Conservation (phyloP, 2,329 filamentous ascomycete genomes). For the Penicillium carneum region DNA sequence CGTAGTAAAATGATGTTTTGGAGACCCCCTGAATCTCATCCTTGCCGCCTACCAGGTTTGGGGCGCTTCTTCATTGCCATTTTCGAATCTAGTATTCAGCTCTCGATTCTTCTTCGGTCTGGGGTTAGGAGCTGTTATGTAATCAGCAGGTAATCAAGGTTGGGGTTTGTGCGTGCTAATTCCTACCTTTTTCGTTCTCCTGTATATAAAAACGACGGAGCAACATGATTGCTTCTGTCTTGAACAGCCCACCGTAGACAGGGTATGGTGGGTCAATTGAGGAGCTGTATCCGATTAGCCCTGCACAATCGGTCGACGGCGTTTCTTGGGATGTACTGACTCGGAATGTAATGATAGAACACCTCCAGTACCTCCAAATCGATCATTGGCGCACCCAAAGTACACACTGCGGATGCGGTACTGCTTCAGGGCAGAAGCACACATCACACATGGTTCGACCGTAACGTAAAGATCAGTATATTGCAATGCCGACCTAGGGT, state of each 20-base stretch:
- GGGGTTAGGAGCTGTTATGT: conserved; percentile 64
- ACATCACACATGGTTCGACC: conserved; percentile 99
- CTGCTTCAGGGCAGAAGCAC: conserved; percentile 88
- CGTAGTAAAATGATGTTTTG: background rate
- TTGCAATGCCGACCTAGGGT: conserved; percentile 72
- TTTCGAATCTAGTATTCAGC: conserved; percentile 65
- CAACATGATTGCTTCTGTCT: conserved; percentile 91
- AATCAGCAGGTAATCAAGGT: conserved; percentile 21
- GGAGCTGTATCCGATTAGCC: conserved; percentile 55
- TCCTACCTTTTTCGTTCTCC: conserved; percentile 85
- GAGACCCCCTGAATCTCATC: background rate
- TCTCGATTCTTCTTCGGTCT: conserved; percentile 70
- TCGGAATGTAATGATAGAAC: conserved; percentile 86
- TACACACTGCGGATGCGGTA: conserved; percentile 87
- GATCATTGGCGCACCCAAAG: conserved; percentile 94
- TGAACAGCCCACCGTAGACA: conserved; percentile 84
- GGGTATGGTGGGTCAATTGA: conserved; percentile 80
- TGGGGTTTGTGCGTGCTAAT: background rate
- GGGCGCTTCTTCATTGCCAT: conserved; percentile 20
- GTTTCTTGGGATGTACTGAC: conserved; percentile 48
- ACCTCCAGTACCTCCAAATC: conserved; percentile 94
- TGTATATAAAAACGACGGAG: conserved; percentile 95
- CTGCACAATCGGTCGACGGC: background rate
- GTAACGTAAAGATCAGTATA: conserved; percentile 91
- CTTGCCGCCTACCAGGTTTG: conserved; percentile 1